phyloP scores from a whole-genome alignment of 768 basidiomycete species.

The Neoboletus brunneissimus region DNA sequence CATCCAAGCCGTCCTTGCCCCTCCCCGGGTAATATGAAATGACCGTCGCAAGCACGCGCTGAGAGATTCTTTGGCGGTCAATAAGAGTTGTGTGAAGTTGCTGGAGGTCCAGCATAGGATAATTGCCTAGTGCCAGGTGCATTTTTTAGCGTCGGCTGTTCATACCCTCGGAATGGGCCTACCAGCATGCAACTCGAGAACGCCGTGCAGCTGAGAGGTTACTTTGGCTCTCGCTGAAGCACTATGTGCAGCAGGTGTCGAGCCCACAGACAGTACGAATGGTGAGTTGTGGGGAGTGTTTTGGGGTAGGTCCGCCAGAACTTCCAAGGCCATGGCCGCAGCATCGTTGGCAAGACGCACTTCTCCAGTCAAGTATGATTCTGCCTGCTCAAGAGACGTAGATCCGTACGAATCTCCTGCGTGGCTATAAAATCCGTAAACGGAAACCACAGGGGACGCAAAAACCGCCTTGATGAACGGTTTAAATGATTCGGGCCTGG shows the following conservation, averaged over 20 bases:
- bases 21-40: slow-evolving; percentile 79
- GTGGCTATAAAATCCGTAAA: slow-evolving; percentile 86
- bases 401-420: slow-evolving; percentile 78
- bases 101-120: slow-evolving; percentile 81
- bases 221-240: slow-evolving; percentile 54
- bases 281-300: slow-evolving; percentile 38
- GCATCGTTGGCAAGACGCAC: slow-evolving; percentile 67
- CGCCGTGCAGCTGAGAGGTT: slow-evolving; percentile 50
- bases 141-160: not conserved
- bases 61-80: slow-evolving; percentile 52
- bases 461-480: slow-evolving; percentile 52
- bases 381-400: slow-evolving; percentile 61
- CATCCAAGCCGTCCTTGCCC: slow-evolving; percentile 57
- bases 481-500: slow-evolving; percentile 52
- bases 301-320: slow-evolving; percentile 39
- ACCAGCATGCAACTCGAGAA: slow-evolving; percentile 78
- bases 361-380: slow-evolving; percentile 64
- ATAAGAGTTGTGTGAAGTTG: slow-evolving; percentile 75
- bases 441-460: slow-evolving; percentile 50
- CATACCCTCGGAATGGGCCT: slow-evolving; percentile 9
- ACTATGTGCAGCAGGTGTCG: slow-evolving; percentile 86
- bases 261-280: slow-evolving; percentile 77
- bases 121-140: slow-evolving; percentile 54
- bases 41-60: slow-evolving; percentile 67
- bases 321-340: slow-evolving; percentile 51